phyloP scores from a whole-genome alignment of 805 yeast species.

The Wickerhamiella spandovensis region DNA sequence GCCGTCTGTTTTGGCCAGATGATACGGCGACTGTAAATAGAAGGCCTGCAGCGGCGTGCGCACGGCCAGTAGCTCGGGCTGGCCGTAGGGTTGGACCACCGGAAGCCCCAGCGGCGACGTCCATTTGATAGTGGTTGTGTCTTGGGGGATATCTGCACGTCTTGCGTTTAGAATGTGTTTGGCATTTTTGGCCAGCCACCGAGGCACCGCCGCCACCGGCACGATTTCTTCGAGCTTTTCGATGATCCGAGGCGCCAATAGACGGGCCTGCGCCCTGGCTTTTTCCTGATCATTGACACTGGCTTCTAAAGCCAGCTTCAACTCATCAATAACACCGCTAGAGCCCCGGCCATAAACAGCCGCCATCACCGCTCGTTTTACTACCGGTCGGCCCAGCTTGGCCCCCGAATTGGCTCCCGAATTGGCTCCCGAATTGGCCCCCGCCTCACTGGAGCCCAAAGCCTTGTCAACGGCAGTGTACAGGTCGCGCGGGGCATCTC shows the following conservation, averaged over 20 bases:
- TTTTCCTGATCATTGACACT: neutral
- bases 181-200: slow-evolving; percentile 77
- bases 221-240: neutral
- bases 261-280: neutral
- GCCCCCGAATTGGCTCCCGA: neutral
- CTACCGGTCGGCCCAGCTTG: neutral
- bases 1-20: slow-evolving; percentile 59
- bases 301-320: neutral
- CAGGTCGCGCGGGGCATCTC: slow-evolving; percentile 37
- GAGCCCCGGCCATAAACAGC: neutral
- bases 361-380: neutral
- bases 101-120: slow-evolving; percentile 84
- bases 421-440: neutral
- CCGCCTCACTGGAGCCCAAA: no score
- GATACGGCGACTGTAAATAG: slow-evolving; percentile 63
- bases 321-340: neutral
- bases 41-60: slow-evolving; percentile 68
- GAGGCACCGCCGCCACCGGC: slow-evolving; percentile 32
- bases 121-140: slow-evolving; percentile 34
- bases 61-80: slow-evolving; percentile 42
- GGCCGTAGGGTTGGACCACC: slow-evolving; percentile 84
- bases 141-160: slow-evolving; percentile 40
- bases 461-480: slow-evolving; percentile 30
- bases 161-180: slow-evolving; percentile 56
- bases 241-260: neutral